Evolutionary conservation across 257 asterid species (phyloP).

Genomic region (Solanum phureja): DNA sequence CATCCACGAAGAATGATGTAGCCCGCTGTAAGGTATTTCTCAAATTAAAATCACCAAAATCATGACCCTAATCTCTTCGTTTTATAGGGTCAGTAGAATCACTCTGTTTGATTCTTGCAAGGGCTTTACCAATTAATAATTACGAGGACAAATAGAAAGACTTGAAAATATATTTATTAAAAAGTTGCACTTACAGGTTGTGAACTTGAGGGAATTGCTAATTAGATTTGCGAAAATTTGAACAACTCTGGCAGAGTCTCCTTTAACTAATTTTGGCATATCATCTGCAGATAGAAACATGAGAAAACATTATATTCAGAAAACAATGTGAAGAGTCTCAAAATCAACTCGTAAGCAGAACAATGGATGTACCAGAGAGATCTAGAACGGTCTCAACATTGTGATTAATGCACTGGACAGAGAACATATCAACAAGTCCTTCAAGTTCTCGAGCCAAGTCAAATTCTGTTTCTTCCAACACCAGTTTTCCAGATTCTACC

Average conservation of each 20-base stretch:
- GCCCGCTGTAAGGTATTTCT: conserved; percentile 50
- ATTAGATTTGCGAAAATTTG: conserved; percentile 80
- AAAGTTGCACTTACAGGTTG: conserved; percentile 46
- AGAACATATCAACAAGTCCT: conserved; percentile 88
- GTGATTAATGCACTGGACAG: conserved; percentile 86
- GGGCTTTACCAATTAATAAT: background rate
- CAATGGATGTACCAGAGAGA: conserved; percentile 50
- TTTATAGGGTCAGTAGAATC: background rate
- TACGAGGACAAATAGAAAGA: background rate
- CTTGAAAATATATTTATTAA: background rate
- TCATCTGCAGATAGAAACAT: conserved; percentile 44
- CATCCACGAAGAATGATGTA: conserved; percentile 74
- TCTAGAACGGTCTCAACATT: conserved; percentile 81
- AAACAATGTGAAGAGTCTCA: background rate
- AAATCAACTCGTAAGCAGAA: background rate
- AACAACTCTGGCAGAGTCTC: conserved; percentile 89
- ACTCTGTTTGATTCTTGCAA: background rate
- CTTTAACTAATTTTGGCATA: conserved; percentile 76
- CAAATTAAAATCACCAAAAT: conserved; percentile 2
- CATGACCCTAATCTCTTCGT: background rate
- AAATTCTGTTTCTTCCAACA: conserved; percentile 83
- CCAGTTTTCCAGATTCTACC: conserved; percentile 93
- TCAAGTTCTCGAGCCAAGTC: conserved; percentile 88
- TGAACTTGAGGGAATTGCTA: conserved; percentile 84
- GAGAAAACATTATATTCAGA: background rate